Evolutionary conservation across 2,329 filamentous ascomycete genomes (phyloP), one percentile per base, ranked within the genome.

Genomic region (Sarocladiaceae sp.): DNA sequence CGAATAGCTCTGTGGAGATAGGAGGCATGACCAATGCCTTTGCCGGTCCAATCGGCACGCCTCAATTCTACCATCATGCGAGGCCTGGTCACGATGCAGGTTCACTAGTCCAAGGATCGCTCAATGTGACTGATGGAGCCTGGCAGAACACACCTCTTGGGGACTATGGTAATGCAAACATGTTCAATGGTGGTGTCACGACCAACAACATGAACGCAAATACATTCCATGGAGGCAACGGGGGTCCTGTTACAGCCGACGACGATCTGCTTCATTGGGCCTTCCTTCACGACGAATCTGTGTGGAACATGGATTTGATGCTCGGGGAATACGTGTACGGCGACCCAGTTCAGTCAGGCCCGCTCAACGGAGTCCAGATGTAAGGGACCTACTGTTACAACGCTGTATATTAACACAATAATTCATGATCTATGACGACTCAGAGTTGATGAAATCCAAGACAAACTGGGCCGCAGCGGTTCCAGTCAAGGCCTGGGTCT

Each of bases 401-500:
- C 21, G 20, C 29, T 44, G 29, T 24, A 21, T 26, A 23, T 15
- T 21, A 35, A 27, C 11, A 45, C n/a, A 31, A 20, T 26, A 40
- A 29, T 26, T 40, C 18, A 16, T 2, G n/a, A 19, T 15, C 10
- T 13, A 18, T 35, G 11, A 19, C 33, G 6, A 6, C 33, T 5
- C 16, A 12, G 9, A 10, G 15, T 19, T 35, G 15, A 35, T 20
- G 33, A 51, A 57, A 11, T 59, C 53, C 1, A 54, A 34, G 6
- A 60, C 29, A 6, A 50, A 47, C 10, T 49, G 43, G 0, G 51
- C 58, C 1, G 59, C 59, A 1, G 55, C 56, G 40, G 56, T 50
- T 1, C 53, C 58, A 0, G 59, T 60, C 16, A 58, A 51, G 39
- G 54, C 54, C 45, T 62, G 59, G 0, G 58, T 59, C 15, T 62